Base-by-base conservation (phyloP, 108 stramenopile genomes). In the Cyclotella sp. region DNA sequence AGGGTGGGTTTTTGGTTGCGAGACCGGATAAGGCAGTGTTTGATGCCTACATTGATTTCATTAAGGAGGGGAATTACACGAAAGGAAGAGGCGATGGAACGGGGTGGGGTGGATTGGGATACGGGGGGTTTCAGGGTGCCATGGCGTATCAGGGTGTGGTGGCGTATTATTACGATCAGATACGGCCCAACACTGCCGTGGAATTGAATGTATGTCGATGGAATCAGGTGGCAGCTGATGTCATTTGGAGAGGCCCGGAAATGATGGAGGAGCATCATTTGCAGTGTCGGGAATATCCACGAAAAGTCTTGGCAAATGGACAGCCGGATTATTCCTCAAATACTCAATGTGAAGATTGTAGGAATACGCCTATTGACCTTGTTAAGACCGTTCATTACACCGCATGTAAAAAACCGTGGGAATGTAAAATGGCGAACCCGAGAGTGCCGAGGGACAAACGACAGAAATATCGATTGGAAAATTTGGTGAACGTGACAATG, bases 391-490 rank as follows among this genome's bases (percentile, higher is more conserved):
- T 73, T 22, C 91, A 91, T 76, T 91, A 88, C 63, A 91, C 91
- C 0, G 88, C 88, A 9, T 91, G 91, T 63, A 89, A 89, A 61
- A 91, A 91, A 65, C 91, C 91, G 27, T 91, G 88, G 88, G 88
- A 91, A 76, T 91, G 91, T 62, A 65, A 46, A 39, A 55, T 87
- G 12, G 86, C 89, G 4, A 18, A 78, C 66, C 91, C 91, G 22
- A 61, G 88, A 18, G 70, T 73, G 19, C 86, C 89, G 16, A 68
- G 81, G 29, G 77, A 90, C 63, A 82, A 90, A 39, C 30, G 40
- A 22, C 84, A 89, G 53, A 71, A 68, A 21, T 86, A 89, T 71
- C 88, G 89, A 34, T 58, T 90, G 15, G 18, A 81, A 26, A 84
- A 92, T 62, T 68, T 92, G 68, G 85, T 88, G 27, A 89, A 91